A percentile compares a stretch with the other conserved stretches of the same genome.
phyloP scores from a whole-genome alignment of 768 basidiomycete genomes.

The Hydnum rufescens region DNA sequence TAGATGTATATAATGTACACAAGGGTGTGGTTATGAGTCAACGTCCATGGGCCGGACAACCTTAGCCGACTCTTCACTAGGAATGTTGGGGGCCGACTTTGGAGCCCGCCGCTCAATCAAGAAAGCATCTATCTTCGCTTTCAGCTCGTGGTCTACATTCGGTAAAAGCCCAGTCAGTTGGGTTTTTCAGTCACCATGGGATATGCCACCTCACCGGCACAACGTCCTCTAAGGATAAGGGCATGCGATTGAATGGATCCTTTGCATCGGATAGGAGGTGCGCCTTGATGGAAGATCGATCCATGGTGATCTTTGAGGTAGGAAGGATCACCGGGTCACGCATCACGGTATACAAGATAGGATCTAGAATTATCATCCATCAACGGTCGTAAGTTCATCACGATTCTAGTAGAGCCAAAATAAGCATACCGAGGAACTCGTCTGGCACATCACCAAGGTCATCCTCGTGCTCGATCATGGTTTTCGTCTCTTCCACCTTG shows the following conservation, averaged over 20 bases:
- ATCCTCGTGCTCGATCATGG: conserved; percentile 69
- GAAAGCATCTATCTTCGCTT: conserved; percentile 53
- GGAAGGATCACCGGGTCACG: conserved; percentile 85
- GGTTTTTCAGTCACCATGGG: background rate
- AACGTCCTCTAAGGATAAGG: conserved; percentile 62
- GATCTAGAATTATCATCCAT: conserved; percentile 32
- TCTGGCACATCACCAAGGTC: conserved; percentile 88
- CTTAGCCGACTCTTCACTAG: background rate
- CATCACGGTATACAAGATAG: conserved; percentile 84
- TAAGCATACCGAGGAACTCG: conserved; percentile 77
- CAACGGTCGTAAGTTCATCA: conserved; percentile 7
- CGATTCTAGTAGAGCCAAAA: background rate
- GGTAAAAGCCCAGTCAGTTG: conserved; percentile 14
- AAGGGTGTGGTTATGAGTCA: no score
- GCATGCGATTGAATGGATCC: conserved; percentile 89
- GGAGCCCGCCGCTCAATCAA: conserved; percentile 31
- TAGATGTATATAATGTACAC: no score
- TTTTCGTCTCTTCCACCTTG: conserved; percentile 69
- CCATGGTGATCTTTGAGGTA: conserved; percentile 56
- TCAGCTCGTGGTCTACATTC: conserved; percentile 54
- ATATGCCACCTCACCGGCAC: conserved; percentile 23
- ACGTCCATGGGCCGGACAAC: background rate
- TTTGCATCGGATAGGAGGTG: conserved; percentile 78
- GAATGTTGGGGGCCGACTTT: background rate
- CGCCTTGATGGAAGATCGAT: conserved; percentile 85